These are phyloP conservation scores for Coprinopsis cinerea DNA, from an alignment of 768 basidiomycete species.

Conservation along the genomic window DNA sequence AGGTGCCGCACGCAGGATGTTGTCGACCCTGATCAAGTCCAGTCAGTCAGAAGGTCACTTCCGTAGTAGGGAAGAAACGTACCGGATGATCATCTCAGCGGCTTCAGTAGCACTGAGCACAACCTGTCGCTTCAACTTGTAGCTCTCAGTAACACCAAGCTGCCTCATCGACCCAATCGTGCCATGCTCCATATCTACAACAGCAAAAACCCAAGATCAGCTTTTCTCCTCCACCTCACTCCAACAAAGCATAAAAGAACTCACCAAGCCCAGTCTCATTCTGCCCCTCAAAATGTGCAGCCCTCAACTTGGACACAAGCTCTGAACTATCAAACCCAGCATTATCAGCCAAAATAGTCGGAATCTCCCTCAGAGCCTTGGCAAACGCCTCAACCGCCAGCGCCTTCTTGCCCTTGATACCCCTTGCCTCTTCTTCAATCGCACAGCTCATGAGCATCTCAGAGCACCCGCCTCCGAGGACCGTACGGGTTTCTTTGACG, in stretches of 20 bases:
- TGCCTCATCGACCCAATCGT: slow-evolving; percentile 81
- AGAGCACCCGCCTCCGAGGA: slow-evolving; percentile 94
- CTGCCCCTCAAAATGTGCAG: slow-evolving; percentile 90
- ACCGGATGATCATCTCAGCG: slow-evolving; percentile 98
- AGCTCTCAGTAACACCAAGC: slow-evolving; percentile 92
- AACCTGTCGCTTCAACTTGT: slow-evolving; percentile 95
- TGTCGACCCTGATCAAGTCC: slow-evolving; percentile 63
- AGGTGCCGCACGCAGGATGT: slow-evolving; percentile 83
- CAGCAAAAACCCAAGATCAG: too few species aligned
- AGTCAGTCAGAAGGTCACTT: background rate
- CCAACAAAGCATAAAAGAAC: slow-evolving; percentile 17
- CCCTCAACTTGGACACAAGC: slow-evolving; percentile 81
- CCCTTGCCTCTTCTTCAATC: slow-evolving; percentile 82
- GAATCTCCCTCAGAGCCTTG: slow-evolving; percentile 87
- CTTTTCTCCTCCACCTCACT: background rate
- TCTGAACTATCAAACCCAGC: slow-evolving; percentile 98
- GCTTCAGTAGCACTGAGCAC: slow-evolving; percentile 93
- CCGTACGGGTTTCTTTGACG: slow-evolving; percentile 91
- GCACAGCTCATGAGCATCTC: slow-evolving; percentile 98
- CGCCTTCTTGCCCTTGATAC: slow-evolving; percentile 90
- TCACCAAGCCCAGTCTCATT: slow-evolving; percentile 82
- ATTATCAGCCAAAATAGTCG: slow-evolving; percentile 94
- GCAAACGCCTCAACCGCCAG: slow-evolving; percentile 92
- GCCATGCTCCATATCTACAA: slow-evolving; percentile 82
- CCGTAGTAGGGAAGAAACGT: slow-evolving; percentile 18